Percentiles rank a stretch among this genome's conserved stretches.
phyloP scores from a whole-genome alignment of 1,139 yeast species.

The Hyphopichia pseudoburtonii region DNA sequence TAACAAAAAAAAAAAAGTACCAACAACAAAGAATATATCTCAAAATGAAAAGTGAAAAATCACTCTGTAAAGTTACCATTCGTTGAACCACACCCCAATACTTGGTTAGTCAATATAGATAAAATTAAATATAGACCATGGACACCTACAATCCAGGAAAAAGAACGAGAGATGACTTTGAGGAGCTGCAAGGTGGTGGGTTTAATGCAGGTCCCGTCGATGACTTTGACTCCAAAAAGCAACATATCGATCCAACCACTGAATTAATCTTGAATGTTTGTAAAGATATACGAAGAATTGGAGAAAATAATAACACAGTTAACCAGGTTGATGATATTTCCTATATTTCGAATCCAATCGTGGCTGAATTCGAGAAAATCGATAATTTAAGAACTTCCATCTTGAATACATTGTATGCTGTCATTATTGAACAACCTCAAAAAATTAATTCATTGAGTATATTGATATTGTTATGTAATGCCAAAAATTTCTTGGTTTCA shows the following conservation, averaged over 20 bases:
- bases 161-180: slow-evolving; percentile 44
- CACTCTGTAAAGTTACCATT: too few relatives aligned
- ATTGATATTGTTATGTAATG: slow-evolving; percentile 67
- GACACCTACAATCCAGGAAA: slow-evolving; percentile 13
- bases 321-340: slow-evolving; percentile 65
- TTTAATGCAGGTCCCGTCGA: slow-evolving; percentile 12
- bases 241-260: slow-evolving; percentile 41
- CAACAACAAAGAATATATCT: neutral
- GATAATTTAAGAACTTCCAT: slow-evolving; percentile 61
- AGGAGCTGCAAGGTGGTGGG: slow-evolving; percentile 18
- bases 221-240: slow-evolving; percentile 29
- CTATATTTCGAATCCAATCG: slow-evolving; percentile 63
- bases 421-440: slow-evolving; percentile 86
- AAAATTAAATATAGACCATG: too few relatives aligned
- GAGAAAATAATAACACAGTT: slow-evolving; percentile 56
- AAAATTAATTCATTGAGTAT: slow-evolving; percentile 72
- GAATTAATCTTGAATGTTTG: slow-evolving; percentile 45
- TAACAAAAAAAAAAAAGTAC: too few relatives aligned
- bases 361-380: slow-evolving; percentile 67
- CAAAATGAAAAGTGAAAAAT: neutral
- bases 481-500: slow-evolving; percentile 67
- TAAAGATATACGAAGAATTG: slow-evolving; percentile 62
- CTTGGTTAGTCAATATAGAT: neutral
- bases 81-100: neutral
- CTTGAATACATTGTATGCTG: slow-evolving; percentile 64